Evolutionary conservation across 345 rosid genomes (phyloP).

Genomic region (Salix dunnii): DNA sequence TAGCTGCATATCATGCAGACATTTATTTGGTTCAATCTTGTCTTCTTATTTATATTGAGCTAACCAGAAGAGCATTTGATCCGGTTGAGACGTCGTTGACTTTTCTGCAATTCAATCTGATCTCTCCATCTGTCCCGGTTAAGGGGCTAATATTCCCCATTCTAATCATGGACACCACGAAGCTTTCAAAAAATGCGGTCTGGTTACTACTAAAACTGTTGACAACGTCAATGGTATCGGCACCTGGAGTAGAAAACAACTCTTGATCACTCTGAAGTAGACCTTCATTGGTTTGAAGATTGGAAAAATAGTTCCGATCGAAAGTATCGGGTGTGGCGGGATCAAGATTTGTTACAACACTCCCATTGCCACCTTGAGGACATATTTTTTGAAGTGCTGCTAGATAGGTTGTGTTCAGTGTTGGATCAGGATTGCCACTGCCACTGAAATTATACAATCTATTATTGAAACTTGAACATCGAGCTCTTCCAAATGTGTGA

Average conservation of each 20-base stretch:
- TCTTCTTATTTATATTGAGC: conserved; percentile 5
- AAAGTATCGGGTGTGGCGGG: conserved; percentile 43
- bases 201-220: conserved; percentile 35
- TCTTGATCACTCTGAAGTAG: conserved; percentile 61
- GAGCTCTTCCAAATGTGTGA: conserved; percentile 62
- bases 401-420: conserved; percentile 43
- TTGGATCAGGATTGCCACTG: conserved; percentile 45
- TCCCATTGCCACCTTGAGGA: conserved; percentile 42
- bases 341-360: conserved; percentile 41
- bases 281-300: conserved; percentile 41
- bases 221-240: conserved; percentile 43
- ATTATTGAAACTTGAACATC: conserved; percentile 26
- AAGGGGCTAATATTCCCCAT: conserved; percentile 58
- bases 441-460: conserved; percentile 49
- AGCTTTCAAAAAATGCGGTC: conserved; percentile 51
- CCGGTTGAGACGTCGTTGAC: conserved; percentile 26
- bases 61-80: neutral
- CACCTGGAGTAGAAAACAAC: conserved; percentile 48
- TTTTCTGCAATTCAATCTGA: conserved; percentile 49
- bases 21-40: no score
- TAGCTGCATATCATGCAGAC: no score
- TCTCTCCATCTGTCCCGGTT: conserved; percentile 51
- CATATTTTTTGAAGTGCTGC: conserved; percentile 40
- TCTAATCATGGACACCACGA: conserved; percentile 50
- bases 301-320: conserved; percentile 47